Percentiles rank a stretch among this genome's conserved stretches.
Conservation (phyloP, 2,329 filamentous ascomycete genomes). For the Monosporascus sp. region DNA sequence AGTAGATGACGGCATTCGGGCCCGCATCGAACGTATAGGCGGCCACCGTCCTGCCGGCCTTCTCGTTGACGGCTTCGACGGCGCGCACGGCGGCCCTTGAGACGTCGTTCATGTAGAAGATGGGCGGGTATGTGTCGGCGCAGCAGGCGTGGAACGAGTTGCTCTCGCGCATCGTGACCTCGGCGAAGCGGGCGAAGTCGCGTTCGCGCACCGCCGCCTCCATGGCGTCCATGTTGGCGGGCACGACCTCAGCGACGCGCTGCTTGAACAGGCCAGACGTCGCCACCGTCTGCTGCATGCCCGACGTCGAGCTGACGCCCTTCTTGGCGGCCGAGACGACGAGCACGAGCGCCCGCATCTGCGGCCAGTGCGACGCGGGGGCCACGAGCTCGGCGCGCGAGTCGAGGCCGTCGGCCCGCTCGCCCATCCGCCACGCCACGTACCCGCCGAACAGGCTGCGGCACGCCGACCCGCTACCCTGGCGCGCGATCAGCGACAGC, state of each 20-base stretch:
- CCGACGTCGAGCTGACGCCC: slow-evolving; percentile 84
- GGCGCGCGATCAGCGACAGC: slow-evolving; percentile 82
- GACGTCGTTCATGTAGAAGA: slow-evolving; percentile 98
- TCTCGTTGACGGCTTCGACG: slow-evolving; percentile 82
- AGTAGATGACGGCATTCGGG: slow-evolving; percentile 96
- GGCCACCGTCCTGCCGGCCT: slow-evolving; percentile 72
- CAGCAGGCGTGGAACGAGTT: slow-evolving; percentile 97
- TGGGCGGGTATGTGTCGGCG: slow-evolving; percentile 91
- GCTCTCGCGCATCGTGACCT: slow-evolving; percentile 92
- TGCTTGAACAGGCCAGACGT: slow-evolving; percentile 84
- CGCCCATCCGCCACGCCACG: slow-evolving; percentile 87
- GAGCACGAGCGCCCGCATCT: slow-evolving; percentile 87
- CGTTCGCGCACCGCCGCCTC: slow-evolving; percentile 70
- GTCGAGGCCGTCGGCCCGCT: slow-evolving; percentile 72
- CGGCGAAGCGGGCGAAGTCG: slow-evolving; percentile 83
- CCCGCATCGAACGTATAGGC: slow-evolving; percentile 98
- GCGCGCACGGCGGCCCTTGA: slow-evolving; percentile 80
- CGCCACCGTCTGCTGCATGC: slow-evolving; percentile 95
- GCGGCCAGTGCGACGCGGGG: slow-evolving; percentile 85
- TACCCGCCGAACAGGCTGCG: slow-evolving; percentile 91
- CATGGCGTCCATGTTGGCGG: slow-evolving; percentile 78
- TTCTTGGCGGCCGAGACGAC: slow-evolving; percentile 94
- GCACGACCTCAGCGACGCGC: slow-evolving; percentile 72
- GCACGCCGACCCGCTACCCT: slow-evolving; percentile 93
- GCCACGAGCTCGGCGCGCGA: slow-evolving; percentile 86